Evolutionary conservation across 1,139 yeast species (phyloP).

Genomic region (Yamadazyma dendronema): DNA sequence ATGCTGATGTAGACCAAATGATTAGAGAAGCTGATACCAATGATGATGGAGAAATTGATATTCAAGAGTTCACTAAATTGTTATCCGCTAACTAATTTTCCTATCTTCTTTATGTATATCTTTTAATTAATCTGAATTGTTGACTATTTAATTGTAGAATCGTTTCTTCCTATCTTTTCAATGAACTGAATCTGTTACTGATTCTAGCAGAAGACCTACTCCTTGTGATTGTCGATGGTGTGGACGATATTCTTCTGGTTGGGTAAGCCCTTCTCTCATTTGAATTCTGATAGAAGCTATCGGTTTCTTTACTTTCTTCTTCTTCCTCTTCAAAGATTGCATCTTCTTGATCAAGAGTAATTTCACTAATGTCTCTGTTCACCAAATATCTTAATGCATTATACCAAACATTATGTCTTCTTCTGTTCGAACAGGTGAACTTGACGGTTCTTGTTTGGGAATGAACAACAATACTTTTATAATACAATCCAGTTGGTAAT

Average conservation of each 20-base stretch:
- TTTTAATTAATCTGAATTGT: neutral
- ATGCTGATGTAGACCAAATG: conserved; percentile 96
- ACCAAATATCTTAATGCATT: conserved; percentile 78
- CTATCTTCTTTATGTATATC: neutral
- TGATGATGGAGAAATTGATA: conserved; percentile 94
- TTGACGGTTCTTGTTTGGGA: conserved; percentile 63
- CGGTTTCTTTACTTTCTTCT: conserved; percentile 16
- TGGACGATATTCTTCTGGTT: conserved; percentile 26
- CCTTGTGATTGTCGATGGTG: conserved; percentile 18
- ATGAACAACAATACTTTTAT: conserved; percentile 76
- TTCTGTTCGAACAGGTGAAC: conserved; percentile 84
- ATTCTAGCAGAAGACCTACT: conserved; percentile 20
- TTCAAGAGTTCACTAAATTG: conserved; percentile 88
- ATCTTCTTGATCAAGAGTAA: conserved; percentile 42
- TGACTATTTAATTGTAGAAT: neutral
- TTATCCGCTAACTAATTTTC: conserved; percentile 46
- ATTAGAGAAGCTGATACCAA: conserved; percentile 93
- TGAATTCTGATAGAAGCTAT: conserved; percentile 10
- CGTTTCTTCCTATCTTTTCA: conserved; percentile 16
- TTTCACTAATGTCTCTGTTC: conserved; percentile 64
- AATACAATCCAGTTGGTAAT: conserved; percentile 84
- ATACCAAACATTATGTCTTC: conserved; percentile 90
- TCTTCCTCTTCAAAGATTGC: conserved; percentile 21
- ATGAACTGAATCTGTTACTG: conserved; percentile 23
- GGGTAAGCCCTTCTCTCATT: conserved; percentile 33